Percentiles rank a stretch among this genome's conserved stretches.
These are phyloP conservation scores for Trichophyton equinum DNA, from an alignment of 2,329 filamentous ascomycete species.

Conservation along the genomic window DNA sequence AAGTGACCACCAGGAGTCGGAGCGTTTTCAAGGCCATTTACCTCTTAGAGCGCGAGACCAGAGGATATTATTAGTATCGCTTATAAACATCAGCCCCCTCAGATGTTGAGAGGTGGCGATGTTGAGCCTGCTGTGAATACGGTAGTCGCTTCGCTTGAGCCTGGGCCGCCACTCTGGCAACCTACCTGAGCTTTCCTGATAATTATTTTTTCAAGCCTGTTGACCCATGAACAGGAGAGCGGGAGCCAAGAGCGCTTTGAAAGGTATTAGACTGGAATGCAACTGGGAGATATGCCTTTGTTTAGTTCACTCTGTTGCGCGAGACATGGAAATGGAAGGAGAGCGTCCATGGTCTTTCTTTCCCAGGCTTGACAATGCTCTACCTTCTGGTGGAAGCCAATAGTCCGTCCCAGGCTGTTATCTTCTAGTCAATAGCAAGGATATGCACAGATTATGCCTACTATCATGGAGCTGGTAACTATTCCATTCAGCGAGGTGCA, in stretches of 20 bases:
- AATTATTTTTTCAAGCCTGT: no score
- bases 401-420: background rate
- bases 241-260: no score
- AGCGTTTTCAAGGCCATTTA: background rate
- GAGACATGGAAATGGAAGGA: background rate
- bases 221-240: no score
- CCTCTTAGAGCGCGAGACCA: background rate
- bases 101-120: background rate
- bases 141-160: no score
- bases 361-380: background rate
- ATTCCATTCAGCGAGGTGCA: constrained; percentile 11
- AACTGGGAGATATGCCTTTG: no score
- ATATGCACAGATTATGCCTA: background rate
- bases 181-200: no score
- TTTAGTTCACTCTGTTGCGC: background rate
- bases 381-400: background rate
- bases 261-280: no score
- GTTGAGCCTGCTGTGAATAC: background rate
- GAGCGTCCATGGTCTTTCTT: background rate
- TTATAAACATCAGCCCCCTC: background rate
- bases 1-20: background rate
- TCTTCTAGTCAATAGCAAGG: background rate
- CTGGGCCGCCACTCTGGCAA: no score
- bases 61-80: background rate
- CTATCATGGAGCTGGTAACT: constrained; percentile 7